These are phyloP conservation scores for Rhodamnia argentea DNA, from an alignment of 345 rosid genomes.

Conservation along the genomic window DNA sequence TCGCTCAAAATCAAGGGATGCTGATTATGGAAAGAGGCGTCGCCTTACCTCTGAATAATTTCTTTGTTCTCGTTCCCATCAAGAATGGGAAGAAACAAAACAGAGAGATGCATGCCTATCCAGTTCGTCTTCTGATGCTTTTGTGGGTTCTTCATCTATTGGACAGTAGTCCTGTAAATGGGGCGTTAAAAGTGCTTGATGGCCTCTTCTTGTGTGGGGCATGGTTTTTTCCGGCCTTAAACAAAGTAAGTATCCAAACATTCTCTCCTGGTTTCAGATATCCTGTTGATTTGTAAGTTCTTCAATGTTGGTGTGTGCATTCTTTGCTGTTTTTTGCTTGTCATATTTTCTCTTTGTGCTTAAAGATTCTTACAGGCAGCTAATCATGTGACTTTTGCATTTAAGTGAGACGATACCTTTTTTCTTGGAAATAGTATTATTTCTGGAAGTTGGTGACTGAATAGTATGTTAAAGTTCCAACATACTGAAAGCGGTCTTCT, in stretches of 20 bases:
- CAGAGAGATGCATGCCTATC: background rate
- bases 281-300: background rate
- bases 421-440: background rate
- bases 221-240: background rate
- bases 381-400: background rate
- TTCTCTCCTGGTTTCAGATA: background rate
- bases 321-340: background rate
- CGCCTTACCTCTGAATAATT: slow-evolving; percentile 47
- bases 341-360: background rate
- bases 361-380: background rate
- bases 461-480: background rate
- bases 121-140: slow-evolving; percentile 1
- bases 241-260: slow-evolving; percentile 12
- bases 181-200: slow-evolving; percentile 10
- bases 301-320: background rate
- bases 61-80: background rate
- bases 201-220: slow-evolving; percentile 3
- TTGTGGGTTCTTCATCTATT: slow-evolving; percentile 3
- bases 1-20: slow-evolving; percentile 62
- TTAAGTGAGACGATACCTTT: background rate
- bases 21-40: slow-evolving; percentile 78
- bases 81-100: background rate
- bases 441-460: background rate
- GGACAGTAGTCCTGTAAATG: slow-evolving; percentile 4
- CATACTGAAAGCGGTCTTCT: background rate